Evolutionary conservation across 2,329 filamentous ascomycete genomes (phyloP).

Genomic region (Hymenoscyphus fructigenus): DNA sequence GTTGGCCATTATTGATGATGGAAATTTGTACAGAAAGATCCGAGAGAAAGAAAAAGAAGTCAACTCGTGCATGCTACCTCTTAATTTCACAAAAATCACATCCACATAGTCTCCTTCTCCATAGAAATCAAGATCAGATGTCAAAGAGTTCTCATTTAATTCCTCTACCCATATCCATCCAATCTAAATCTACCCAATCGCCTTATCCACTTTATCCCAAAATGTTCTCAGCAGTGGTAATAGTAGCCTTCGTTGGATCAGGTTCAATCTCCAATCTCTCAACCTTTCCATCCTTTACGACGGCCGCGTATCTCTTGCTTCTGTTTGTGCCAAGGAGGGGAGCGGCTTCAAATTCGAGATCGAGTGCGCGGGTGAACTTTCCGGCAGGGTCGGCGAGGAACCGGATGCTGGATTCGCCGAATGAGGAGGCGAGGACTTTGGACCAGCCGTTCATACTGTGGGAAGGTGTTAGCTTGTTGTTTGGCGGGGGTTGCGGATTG

Average conservation of each 20-base stretch:
- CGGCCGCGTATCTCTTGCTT: constrained; percentile 84
- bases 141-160: not conserved
- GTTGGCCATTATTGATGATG: too few species aligned
- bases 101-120: too few species aligned
- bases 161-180: not conserved
- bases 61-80: too few species aligned
- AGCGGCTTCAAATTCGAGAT: constrained; percentile 76
- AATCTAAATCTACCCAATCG: not conserved
- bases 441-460: constrained; percentile 86
- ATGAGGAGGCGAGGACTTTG: constrained; percentile 61
- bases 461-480: constrained; percentile 8
- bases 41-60: too few species aligned
- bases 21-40: too few species aligned
- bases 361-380: constrained; percentile 78
- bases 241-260: constrained; percentile 72
- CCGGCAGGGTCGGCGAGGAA: constrained; percentile 83
- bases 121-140: too few species aligned
- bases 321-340: constrained; percentile 79
- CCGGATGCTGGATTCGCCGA: constrained; percentile 69
- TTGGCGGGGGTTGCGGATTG: not conserved
- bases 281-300: constrained; percentile 82
- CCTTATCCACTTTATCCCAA: constrained; percentile 37
- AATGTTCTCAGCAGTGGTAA: constrained; percentile 50
- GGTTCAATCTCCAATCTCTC: constrained; percentile 80
- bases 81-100: too few species aligned